phyloP scores from a whole-genome alignment of 1,284 basidiomycete species.

The Ceratobasidium sp. region DNA sequence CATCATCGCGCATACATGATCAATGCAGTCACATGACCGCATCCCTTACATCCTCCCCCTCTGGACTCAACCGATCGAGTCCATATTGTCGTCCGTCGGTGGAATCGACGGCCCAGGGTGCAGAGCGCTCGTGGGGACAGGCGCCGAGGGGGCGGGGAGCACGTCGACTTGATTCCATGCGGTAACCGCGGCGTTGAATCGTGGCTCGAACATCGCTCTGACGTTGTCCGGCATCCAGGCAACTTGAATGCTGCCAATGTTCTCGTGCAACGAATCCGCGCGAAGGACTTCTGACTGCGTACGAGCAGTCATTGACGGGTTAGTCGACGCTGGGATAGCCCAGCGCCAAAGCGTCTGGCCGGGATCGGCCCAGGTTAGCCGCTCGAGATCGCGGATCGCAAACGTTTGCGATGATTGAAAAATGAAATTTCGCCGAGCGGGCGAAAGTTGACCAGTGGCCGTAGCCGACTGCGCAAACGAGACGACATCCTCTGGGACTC shows the following conservation, averaged over 20 bases:
- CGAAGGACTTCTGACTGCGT: background rate
- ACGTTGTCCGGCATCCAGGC: background rate
- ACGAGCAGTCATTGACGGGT: background rate
- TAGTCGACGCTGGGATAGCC: background rate
- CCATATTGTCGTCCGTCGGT: background rate
- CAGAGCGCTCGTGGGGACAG: background rate
- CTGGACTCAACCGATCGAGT: background rate
- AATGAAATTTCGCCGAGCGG: background rate
- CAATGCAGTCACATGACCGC: background rate
- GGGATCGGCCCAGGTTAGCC: background rate
- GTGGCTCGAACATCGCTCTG: background rate
- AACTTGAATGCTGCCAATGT: background rate
- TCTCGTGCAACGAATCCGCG: background rate
- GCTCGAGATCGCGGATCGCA: background rate
- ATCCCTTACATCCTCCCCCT: slow-evolving; percentile 1
- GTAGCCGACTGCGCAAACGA: background rate
- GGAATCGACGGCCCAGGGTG: background rate
- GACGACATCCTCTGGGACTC: background rate
- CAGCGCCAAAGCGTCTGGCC: background rate
- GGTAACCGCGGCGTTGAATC: background rate
- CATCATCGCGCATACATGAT: background rate
- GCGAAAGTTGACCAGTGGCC: background rate
- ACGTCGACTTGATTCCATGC: background rate
- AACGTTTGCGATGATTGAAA: background rate
- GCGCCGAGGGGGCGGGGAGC: background rate